Conservation (phyloP, 208 protist species). For the Crithidia fasciculata region DNA sequence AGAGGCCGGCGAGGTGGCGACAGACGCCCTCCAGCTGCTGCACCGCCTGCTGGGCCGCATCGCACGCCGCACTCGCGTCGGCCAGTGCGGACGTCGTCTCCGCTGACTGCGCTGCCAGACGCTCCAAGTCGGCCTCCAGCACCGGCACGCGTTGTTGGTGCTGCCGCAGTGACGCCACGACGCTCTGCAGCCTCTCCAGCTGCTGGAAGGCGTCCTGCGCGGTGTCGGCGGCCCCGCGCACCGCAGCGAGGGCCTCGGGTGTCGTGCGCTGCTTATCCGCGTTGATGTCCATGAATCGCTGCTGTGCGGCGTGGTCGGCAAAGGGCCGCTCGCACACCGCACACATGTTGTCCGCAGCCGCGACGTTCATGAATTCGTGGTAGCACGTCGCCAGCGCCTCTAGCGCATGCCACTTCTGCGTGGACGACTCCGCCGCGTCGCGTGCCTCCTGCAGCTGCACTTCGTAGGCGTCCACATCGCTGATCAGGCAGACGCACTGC, state of each 20-base stretch:
- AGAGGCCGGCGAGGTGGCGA: slow-evolving; percentile 22
- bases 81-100: slow-evolving; percentile 7
- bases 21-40: slow-evolving; percentile 24
- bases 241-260: slow-evolving; percentile 40
- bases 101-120: background rate
- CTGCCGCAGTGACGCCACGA: slow-evolving; percentile 44
- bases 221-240: slow-evolving; percentile 17
- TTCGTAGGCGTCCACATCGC: slow-evolving; percentile 53
- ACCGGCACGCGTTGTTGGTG: slow-evolving; percentile 27
- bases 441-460: slow-evolving; percentile 34
- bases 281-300: slow-evolving; percentile 51
- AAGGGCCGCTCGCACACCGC: slow-evolving; percentile 74
- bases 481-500: slow-evolving; percentile 17
- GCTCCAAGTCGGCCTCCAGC: slow-evolving; percentile 33
- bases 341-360: slow-evolving; percentile 49
- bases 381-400: slow-evolving; percentile 66
- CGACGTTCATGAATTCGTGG: slow-evolving; percentile 56
- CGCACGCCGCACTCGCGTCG: slow-evolving; percentile 10
- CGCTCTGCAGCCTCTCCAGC: slow-evolving; percentile 45
- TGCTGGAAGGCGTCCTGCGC: slow-evolving; percentile 29
- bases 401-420: slow-evolving; percentile 41
- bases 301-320: slow-evolving; percentile 15
- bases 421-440: slow-evolving; percentile 28
- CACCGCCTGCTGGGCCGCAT: slow-evolving; percentile 17
- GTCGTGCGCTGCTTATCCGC: slow-evolving; percentile 44